Conservation (phyloP, 2,329 filamentous ascomycete species). For the Colletotrichum lupini region DNA sequence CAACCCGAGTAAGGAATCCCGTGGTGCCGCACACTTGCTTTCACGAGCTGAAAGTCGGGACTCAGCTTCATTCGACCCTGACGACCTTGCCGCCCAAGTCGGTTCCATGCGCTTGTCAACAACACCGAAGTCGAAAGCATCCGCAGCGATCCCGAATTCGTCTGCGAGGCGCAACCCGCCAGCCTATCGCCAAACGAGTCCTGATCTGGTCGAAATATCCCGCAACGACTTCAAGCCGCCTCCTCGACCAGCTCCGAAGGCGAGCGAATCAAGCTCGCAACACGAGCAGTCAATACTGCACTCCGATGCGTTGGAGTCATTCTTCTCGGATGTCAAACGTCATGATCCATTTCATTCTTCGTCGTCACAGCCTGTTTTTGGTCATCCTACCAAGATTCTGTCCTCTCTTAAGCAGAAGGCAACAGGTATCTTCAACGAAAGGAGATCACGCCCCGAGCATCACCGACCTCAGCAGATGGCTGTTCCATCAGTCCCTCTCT, state of each 20-base stretch:
- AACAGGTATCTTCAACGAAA: slow-evolving; percentile 63
- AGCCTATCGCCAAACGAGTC: slow-evolving; percentile 10
- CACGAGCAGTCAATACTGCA: slow-evolving; percentile 32
- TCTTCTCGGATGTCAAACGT: slow-evolving; percentile 33
- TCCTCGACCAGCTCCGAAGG: slow-evolving; percentile 7
- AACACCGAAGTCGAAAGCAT: slow-evolving; percentile 7
- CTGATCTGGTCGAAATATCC: slow-evolving; percentile 34
- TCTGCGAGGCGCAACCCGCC: slow-evolving; percentile 13
- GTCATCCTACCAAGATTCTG: slow-evolving; percentile 55
- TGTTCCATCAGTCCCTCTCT: slow-evolving; percentile 59
- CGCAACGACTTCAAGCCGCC: slow-evolving; percentile 15
- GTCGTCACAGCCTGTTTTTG: slow-evolving; percentile 44
- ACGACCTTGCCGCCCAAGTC: slow-evolving; percentile 35
- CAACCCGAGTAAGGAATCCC: slow-evolving; percentile 25
- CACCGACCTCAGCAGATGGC: slow-evolving; percentile 62
- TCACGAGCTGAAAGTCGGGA: slow-evolving; percentile 33
- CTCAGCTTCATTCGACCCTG: slow-evolving; percentile 28
- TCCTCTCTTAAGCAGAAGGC: slow-evolving; percentile 67
- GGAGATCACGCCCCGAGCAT: slow-evolving; percentile 66
- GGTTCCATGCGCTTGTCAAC: slow-evolving; percentile 35
- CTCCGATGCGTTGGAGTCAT: slow-evolving; percentile 32
- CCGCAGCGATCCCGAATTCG: slow-evolving; percentile 5
- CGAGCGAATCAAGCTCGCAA: slow-evolving; percentile 14
- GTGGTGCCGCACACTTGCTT: slow-evolving; percentile 40
- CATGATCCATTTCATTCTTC: slow-evolving; percentile 32